Percentiles rank a stretch among this genome's conserved stretches.
These are phyloP conservation scores for Hypoxylon sp. DNA, from an alignment of 2,329 filamentous ascomycete genomes.

Conservation along the genomic window DNA sequence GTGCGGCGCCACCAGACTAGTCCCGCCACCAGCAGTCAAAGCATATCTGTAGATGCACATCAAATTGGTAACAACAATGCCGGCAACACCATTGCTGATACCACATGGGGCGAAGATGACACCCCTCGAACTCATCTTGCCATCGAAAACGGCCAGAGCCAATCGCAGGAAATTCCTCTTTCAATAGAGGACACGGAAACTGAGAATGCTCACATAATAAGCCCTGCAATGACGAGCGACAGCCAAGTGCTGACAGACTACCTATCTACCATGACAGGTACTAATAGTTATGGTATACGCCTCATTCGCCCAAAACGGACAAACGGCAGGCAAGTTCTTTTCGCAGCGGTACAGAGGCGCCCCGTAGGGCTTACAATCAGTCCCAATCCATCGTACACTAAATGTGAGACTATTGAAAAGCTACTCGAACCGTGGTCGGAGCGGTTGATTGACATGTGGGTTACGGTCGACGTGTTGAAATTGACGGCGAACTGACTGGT, in stretches of 20 bases:
- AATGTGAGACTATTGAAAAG: slow-evolving; percentile 70
- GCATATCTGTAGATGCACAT: not conserved
- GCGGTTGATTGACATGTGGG: slow-evolving; percentile 65
- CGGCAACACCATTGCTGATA: not conserved
- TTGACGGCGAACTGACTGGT: not conserved
- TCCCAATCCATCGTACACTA: slow-evolving; percentile 59
- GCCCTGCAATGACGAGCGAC: slow-evolving; percentile 71
- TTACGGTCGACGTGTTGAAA: slow-evolving; percentile 38
- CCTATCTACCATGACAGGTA: slow-evolving; percentile 59
- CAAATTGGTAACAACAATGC: not conserved
- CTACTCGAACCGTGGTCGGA: slow-evolving; percentile 68
- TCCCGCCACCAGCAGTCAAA: not conserved
- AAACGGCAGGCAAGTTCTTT: slow-evolving; percentile 58
- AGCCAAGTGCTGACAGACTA: slow-evolving; percentile 73
- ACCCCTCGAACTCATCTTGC: not conserved
- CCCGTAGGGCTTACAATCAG: slow-evolving; percentile 61
- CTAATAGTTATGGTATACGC: slow-evolving; percentile 45
- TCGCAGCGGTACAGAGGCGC: slow-evolving; percentile 63
- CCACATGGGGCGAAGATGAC: not conserved
- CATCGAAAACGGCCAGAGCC: not conserved
- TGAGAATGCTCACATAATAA: slow-evolving; percentile 69
- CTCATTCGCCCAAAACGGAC: slow-evolving; percentile 46
- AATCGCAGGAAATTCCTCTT: slow-evolving; percentile 25
- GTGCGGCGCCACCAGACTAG: not conserved
- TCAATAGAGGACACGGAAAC: slow-evolving; percentile 55